Base-by-base conservation (phyloP, 2,329 filamentous ascomycete species). In the Aspergillus pseudoterreus region DNA sequence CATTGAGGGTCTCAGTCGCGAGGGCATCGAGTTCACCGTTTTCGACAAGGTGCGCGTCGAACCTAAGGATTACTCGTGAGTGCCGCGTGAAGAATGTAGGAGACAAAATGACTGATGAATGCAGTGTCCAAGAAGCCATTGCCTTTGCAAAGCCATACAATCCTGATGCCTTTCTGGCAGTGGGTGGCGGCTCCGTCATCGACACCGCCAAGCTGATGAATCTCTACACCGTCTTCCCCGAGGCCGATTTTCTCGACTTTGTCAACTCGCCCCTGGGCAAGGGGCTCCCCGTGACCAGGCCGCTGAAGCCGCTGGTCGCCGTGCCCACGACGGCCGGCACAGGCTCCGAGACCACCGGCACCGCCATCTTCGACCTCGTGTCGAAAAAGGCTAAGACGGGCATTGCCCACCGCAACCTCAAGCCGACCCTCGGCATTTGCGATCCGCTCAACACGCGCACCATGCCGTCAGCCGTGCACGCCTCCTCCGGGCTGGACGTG, bases 191-290 rank as follows among this genome's bases (percentile, higher is more conserved):
- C 35, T 95, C 90, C 36, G 94, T 97, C 59, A 99, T 99, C 60
- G 94, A 99, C 73, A 99, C 94, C 1, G 92, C 94, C 49, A 99
- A 99, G 74, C 80, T 99, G 51, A 97, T 99, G 92, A 99, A 99
- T 67, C 81, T 99, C 0, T 97, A 97, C 75, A 88, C 86, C 1
- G 86, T 84, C 56, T 96, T 91, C 67, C 92, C 92, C 0, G 88
- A 96, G 6, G 92, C 92, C 32, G 89, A 94, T 62, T 96, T 99
- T 67, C 80, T 97, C 33, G 92, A 99, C 77, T 99, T 99, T 63
- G 94, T 99, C 71, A 97, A 97, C 66, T 92, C 92, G 0, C 94
- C 94, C 0, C 76, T 97, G 0, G 94, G 94, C 53, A 90, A 88
- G 56, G 94, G 94, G 4, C 74, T 82, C 21, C 89, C 90, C 0